A percentile compares a stretch with the other conserved stretches of the same genome.
phyloP scores from a whole-genome alignment of 2,329 filamentous ascomycete species.

The Coniochaeta sp. region DNA sequence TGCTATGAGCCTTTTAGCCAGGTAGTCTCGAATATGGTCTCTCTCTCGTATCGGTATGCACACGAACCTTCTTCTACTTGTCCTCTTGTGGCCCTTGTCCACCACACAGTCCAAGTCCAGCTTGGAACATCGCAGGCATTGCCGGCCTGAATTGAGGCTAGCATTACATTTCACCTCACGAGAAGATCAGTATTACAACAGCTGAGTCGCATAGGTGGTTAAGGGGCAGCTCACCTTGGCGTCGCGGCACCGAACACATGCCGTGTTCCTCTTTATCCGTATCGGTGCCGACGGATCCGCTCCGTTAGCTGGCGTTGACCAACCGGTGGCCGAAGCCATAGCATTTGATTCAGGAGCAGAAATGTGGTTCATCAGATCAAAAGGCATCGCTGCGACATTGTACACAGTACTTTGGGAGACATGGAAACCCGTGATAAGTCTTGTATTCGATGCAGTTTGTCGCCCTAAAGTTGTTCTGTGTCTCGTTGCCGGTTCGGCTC shows the following conservation, averaged over 20 bases:
- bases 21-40: neutral
- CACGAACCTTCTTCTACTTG: slow-evolving; percentile 35
- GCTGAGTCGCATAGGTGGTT: neutral
- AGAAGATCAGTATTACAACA: neutral
- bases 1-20: slow-evolving; percentile 28
- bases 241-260: slow-evolving; percentile 23
- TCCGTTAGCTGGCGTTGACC: neutral
- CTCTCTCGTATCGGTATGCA: neutral
- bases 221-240: slow-evolving; percentile 10
- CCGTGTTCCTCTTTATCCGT: slow-evolving; percentile 7
- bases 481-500: too few relatives aligned
- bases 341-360: neutral
- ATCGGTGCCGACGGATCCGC: slow-evolving; percentile 2
- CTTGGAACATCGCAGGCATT: slow-evolving; percentile 38
- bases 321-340: slow-evolving; percentile 6
- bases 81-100: slow-evolving; percentile 39
- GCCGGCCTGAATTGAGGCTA: slow-evolving; percentile 28
- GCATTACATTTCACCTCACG: slow-evolving; percentile 36
- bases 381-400: too few relatives aligned
- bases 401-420: too few relatives aligned
- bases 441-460: too few relatives aligned
- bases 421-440: too few relatives aligned
- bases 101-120: slow-evolving; percentile 35
- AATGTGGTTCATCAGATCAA: too few relatives aligned
- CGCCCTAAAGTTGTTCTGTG: too few relatives aligned